Percentiles rank a stretch among this genome's conserved stretches.
phyloP scores from a whole-genome alignment of 1,284 basidiomycete genomes.

The Melampsora occidentalis region DNA sequence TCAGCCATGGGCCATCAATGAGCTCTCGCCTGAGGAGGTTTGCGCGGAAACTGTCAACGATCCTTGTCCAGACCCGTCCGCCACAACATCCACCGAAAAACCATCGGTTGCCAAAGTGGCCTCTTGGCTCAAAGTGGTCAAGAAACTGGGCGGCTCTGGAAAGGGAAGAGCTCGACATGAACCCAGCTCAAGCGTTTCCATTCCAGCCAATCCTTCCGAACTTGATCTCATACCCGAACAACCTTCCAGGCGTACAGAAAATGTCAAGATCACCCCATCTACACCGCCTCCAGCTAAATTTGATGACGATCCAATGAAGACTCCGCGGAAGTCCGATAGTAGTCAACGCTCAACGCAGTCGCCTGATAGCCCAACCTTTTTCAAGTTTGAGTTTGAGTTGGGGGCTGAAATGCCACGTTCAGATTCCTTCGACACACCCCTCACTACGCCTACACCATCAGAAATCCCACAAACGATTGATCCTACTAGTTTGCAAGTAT shows the following conservation, averaged over 20 bases:
- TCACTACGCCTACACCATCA: conserved; percentile 33
- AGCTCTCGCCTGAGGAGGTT: conserved; percentile 32
- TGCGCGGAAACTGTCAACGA: conserved; percentile 28
- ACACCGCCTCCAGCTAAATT: background rate
- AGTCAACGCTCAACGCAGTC: conserved; percentile 23
- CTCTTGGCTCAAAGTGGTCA: conserved; percentile 48
- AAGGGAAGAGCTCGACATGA: background rate
- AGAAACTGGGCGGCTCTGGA: conserved; percentile 16
- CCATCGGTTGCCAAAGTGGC: conserved; percentile 48
- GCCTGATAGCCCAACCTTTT: conserved; percentile 45
- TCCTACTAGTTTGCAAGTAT: background rate
- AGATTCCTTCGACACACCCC: conserved; percentile 46
- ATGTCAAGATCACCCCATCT: background rate
- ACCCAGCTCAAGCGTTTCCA: background rate
- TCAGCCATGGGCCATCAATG: conserved; percentile 49
- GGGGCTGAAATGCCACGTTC: conserved; percentile 47
- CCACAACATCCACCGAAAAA: conserved; percentile 9
- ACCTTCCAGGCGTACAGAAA: background rate
- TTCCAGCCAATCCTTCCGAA: background rate
- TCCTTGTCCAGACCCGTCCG: background rate
- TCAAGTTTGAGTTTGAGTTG: conserved; percentile 47
- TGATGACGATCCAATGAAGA: conserved; percentile 42
- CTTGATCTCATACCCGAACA: background rate
- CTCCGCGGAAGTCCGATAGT: conserved; percentile 19
- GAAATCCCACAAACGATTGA: background rate